These are phyloP conservation scores for Cinnamomum micranthum DNA, from an alignment of 164 flowering plant genomes.

Conservation along the genomic window DNA sequence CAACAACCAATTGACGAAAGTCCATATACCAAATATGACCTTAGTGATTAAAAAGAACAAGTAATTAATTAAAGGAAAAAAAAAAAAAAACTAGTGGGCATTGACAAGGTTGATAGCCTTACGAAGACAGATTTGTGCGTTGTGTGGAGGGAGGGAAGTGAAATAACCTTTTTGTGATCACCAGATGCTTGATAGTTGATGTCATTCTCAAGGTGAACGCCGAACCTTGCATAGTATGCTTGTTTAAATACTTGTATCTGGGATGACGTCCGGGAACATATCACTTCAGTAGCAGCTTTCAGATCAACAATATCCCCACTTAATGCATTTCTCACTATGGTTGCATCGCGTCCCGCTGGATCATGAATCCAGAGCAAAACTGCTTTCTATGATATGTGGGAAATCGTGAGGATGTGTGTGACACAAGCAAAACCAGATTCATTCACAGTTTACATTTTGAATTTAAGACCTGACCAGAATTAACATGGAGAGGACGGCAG, in stretches of 20 bases:
- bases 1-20: too few species aligned
- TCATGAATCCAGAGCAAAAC: conserved; percentile 69
- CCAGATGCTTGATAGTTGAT: conserved; percentile 45
- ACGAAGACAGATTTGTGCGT: too few species aligned
- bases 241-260: conserved; percentile 63
- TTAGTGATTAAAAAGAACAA: too few species aligned
- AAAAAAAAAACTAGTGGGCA: too few species aligned
- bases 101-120: too few species aligned
- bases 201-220: conserved; percentile 51
- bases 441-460: neutral
- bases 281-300: conserved; percentile 63
- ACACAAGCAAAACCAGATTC: neutral
- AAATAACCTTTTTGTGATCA: conserved; percentile 58
- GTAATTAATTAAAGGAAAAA: too few species aligned
- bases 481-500: neutral
- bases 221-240: conserved; percentile 37
- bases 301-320: conserved; percentile 29
- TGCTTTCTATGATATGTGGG: conserved; percentile 44
- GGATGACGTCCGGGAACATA: conserved; percentile 74
- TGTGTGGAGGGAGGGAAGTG: neutral
- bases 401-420: neutral
- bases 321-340: conserved; percentile 42
- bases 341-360: conserved; percentile 66
- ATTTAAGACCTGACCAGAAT: neutral
- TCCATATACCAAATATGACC: too few species aligned